Conservation (phyloP, 225 moss, liverwort and hornwort species). For the Marchantia polymorpha region DNA sequence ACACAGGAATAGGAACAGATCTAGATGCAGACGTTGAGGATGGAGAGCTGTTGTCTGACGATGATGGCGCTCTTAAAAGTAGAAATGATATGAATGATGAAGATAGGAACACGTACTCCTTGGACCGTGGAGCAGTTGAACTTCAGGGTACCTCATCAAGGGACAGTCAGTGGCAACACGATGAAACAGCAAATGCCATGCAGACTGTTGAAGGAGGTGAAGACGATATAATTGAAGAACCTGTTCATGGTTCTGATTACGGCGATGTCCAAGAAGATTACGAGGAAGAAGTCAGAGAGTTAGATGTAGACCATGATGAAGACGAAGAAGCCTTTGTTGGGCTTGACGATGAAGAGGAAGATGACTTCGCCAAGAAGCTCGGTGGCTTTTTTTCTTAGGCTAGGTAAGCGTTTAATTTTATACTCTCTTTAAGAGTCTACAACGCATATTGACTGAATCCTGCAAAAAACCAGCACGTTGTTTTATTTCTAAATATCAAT, state of each 20-base stretch:
- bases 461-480: too few relatives aligned
- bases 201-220: constrained; percentile 20
- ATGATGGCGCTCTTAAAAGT: constrained; percentile 25
- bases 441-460: too few relatives aligned
- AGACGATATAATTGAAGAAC: constrained; percentile 25
- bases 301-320: constrained; percentile 32
- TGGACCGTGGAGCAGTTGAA: constrained; percentile 15
- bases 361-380: constrained; percentile 62
- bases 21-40: constrained; percentile 42
- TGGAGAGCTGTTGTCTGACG: constrained; percentile 45
- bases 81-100: constrained; percentile 19
- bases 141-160: constrained; percentile 11
- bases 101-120: constrained; percentile 7
- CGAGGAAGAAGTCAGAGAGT: constrained; percentile 36
- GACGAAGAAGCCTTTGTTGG: constrained; percentile 47
- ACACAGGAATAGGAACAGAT: constrained; percentile 30
- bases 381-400: constrained; percentile 55
- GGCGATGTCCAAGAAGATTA: constrained; percentile 33
- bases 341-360: constrained; percentile 56
- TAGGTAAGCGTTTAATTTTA: constrained; percentile 7
- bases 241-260: constrained; percentile 28
- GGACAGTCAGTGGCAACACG: constrained; percentile 28
- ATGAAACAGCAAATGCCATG: constrained; percentile 10
- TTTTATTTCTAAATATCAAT: too few relatives aligned
- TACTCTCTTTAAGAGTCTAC: too few relatives aligned